Percentiles rank a stretch among this genome's conserved stretches.
Evolutionary conservation across 495 filamentous ascomycete genomes (phyloP).

Genomic region (Neurospora sp.): DNA sequence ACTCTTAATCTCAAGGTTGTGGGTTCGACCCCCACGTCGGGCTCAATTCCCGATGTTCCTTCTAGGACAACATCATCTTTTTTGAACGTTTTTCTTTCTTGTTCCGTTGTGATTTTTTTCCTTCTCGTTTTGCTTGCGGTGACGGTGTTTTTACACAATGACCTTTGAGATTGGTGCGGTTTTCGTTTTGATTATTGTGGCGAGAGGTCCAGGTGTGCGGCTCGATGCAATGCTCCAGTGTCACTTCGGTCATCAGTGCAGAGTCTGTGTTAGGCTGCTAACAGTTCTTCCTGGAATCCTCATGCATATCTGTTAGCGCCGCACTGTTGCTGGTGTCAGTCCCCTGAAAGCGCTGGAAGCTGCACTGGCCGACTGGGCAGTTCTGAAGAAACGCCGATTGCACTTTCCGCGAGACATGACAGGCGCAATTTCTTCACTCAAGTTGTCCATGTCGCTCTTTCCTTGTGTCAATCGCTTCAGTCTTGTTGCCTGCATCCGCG

Average conservation of each 20-base stretch:
- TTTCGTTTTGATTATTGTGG: background rate
- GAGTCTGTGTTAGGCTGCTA: background rate
- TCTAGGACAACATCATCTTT: background rate
- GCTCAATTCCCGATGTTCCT: background rate
- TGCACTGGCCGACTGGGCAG: background rate
- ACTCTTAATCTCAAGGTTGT: constrained; percentile 44
- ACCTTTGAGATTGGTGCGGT: background rate
- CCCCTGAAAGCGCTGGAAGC: background rate
- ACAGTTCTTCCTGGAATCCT: too few species aligned
- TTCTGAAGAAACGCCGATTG: background rate
- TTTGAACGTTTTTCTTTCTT: background rate
- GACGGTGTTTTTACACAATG: background rate
- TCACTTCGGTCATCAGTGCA: too few species aligned
- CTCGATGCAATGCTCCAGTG: too few species aligned
- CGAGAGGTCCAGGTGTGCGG: too few species aligned
- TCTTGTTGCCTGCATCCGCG: too few species aligned
- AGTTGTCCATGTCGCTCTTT: background rate
- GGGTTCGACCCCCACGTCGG: background rate
- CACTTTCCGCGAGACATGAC: background rate
- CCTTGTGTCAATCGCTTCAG: background rate
- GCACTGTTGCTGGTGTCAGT: background rate
- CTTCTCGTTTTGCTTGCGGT: background rate
- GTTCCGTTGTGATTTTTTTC: too few species aligned
- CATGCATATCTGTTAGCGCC: too few species aligned
- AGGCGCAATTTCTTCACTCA: background rate